These are phyloP conservation scores for Citrus sinensis DNA, from an alignment of 345 rosid species.

Conservation along the genomic window DNA sequence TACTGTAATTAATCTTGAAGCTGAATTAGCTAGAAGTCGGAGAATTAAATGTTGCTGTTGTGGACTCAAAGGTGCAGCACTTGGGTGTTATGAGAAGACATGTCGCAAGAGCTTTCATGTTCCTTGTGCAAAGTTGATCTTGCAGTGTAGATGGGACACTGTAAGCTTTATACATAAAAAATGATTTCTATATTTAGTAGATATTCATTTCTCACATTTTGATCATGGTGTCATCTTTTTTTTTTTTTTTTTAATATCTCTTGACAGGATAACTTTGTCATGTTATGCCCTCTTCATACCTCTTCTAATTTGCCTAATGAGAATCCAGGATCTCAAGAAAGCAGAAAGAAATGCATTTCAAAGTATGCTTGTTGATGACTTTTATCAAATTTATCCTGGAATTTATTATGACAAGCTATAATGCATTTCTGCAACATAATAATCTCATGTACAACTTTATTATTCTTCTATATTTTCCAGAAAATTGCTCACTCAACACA, in stretches of 20 bases:
- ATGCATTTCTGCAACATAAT: background rate
- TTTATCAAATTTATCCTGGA: constrained; percentile 5
- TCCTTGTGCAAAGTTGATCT: constrained; percentile 61
- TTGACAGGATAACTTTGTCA: constrained; percentile 76
- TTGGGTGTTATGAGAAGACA: constrained; percentile 81
- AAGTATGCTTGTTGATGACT: constrained; percentile 37
- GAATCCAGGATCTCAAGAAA: constrained; percentile 28
- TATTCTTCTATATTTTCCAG: constrained; percentile 33
- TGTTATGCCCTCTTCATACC: constrained; percentile 74
- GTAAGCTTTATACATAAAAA: constrained; percentile 40
- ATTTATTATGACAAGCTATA: background rate
- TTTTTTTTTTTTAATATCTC: background rate
- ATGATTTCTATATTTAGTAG: background rate
- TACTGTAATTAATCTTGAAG: constrained; percentile 72
- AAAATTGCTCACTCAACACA: constrained; percentile 15
- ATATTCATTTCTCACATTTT: background rate
- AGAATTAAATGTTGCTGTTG: constrained; percentile 78
- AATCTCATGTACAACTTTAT: background rate
- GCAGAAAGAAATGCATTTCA: constrained; percentile 27
- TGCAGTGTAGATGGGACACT: constrained; percentile 85
- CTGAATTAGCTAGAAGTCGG: constrained; percentile 75
- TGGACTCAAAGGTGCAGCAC: constrained; percentile 90
- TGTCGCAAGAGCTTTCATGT: constrained; percentile 77
- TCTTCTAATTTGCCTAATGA: constrained; percentile 72
- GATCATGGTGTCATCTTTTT: background rate